Evolutionary conservation across 1,284 basidiomycete genomes (phyloP).

Genomic region (Naganishia sp.): DNA sequence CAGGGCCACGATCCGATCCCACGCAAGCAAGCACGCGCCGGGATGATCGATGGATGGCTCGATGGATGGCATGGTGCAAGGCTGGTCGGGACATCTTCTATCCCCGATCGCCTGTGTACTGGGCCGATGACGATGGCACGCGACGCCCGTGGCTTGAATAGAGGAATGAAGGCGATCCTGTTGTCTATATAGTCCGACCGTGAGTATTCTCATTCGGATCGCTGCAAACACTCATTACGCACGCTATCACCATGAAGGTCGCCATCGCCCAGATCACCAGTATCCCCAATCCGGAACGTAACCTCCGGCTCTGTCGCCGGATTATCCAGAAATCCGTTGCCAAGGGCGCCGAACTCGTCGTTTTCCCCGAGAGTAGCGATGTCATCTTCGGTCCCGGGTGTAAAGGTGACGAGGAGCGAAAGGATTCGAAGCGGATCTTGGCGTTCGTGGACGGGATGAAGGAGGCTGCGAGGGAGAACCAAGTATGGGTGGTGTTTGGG

Average conservation of each 20-base stretch:
- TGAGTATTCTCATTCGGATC: too few species aligned
- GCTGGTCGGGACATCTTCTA: too few species aligned
- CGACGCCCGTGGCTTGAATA: too few species aligned
- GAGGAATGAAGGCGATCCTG: too few species aligned
- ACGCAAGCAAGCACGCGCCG: too few species aligned
- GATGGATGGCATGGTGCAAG: too few species aligned
- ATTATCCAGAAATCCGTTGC: constrained; percentile 15
- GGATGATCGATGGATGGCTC: too few species aligned
- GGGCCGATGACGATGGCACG: too few species aligned
- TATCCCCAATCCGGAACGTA: constrained; percentile 20
- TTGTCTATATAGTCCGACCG: too few species aligned
- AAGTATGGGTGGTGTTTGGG: constrained; percentile 18
- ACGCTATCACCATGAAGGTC: constrained; percentile 23
- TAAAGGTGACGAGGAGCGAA: constrained; percentile 24
- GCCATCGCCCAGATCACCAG: constrained; percentile 32
- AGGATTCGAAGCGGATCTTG: constrained; percentile 7
- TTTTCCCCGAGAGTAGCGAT: constrained; percentile 29
- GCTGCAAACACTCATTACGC: too few species aligned
- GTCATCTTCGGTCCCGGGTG: constrained; percentile 28
- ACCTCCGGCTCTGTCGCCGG: constrained; percentile 13
- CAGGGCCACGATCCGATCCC: too few species aligned
- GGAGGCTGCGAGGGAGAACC: constrained; percentile 16
- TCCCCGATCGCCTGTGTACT: too few species aligned
- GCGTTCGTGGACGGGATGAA: constrained; percentile 24
- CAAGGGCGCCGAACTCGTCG: constrained; percentile 27